Evolutionary conservation across 1,284 basidiomycete genomes (phyloP), one percentile per base, ranked within the genome.

Genomic region (Cryptococcus sp.): DNA sequence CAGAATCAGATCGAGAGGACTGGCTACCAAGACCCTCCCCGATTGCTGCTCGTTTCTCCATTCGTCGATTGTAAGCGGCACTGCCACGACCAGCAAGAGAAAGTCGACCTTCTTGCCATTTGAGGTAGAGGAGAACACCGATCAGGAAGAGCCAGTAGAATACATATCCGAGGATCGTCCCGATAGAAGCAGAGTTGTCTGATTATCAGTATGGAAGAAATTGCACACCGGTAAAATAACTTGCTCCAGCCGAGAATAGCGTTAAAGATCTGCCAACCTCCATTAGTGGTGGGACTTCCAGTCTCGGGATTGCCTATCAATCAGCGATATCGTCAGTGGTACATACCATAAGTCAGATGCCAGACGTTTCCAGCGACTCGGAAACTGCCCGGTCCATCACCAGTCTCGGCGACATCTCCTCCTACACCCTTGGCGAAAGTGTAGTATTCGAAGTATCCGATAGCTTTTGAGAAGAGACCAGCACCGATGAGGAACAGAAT

Each of bases 401-500:
- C 75, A 0, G 83, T 72, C 69, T 93, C 91, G 61, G 88, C 87
- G 9, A 85, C 82, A 56, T 89, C 83, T 0, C 77, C 77, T 16
- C 91, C 90, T 44, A 93, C 83, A 32, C 79, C 69, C 25, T 53
- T 40, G 23, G 68, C 64, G 46, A 76, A 76, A 36, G 51, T 50
- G 69, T 91, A 78, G 60, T 78, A 74, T 70, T 93, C 76, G 76
- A 91, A 88, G 45, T 81, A 77, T 58, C 83, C 72, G 45, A 76
- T 78, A 4, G 84, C 79, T 72, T 83, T 86, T 59, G 84, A 85
- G 76, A 92, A 89, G 41, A 96, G 81, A 16, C 91, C 92, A 0
- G 91, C 86, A 37, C 92, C 91, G 73, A 96, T 91, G 65, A 96
- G 83, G 60, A 94, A 82, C 48, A 96, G 77, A 63, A 96, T 77